Conservation (phyloP, 2,329 filamentous ascomycete genomes). For the Lanzia echinophila region DNA sequence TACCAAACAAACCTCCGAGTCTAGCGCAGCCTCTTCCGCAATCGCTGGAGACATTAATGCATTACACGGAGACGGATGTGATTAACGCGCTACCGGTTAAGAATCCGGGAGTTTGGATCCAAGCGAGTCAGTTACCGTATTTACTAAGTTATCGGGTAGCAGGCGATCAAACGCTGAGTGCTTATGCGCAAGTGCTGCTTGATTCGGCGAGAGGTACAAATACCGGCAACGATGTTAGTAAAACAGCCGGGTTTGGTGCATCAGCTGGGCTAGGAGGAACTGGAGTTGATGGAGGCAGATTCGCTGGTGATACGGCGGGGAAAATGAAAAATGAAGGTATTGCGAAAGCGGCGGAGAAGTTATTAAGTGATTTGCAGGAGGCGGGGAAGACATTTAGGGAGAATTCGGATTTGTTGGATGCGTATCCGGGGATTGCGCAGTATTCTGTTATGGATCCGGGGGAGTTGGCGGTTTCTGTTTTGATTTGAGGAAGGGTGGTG, state of each 20-base stretch:
- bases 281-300: no score
- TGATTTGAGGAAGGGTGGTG: neutral
- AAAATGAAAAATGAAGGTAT: neutral
- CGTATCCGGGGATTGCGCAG: neutral
- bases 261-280: no score
- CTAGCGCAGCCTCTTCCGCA: neutral
- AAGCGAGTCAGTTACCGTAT: neutral
- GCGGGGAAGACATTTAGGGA: neutral
- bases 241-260: no score
- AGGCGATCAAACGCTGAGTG: conserved; percentile 1
- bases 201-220: no score
- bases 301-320: neutral
- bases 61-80: neutral
- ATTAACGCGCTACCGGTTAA: neutral
- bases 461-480: conserved; percentile 1
- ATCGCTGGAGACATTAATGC: neutral
- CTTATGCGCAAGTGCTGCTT: no score
- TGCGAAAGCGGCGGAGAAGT: neutral
- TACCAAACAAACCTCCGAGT: neutral
- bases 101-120: neutral
- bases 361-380: neutral
- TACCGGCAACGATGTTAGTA: no score
- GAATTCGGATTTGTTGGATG: conserved; percentile 3
- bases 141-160: neutral
- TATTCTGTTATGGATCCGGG: conserved; percentile 4